These are phyloP conservation scores for Coemansia nantahalensis DNA, from an alignment of 192 early-diverging fungal genomes.

Conservation along the genomic window DNA sequence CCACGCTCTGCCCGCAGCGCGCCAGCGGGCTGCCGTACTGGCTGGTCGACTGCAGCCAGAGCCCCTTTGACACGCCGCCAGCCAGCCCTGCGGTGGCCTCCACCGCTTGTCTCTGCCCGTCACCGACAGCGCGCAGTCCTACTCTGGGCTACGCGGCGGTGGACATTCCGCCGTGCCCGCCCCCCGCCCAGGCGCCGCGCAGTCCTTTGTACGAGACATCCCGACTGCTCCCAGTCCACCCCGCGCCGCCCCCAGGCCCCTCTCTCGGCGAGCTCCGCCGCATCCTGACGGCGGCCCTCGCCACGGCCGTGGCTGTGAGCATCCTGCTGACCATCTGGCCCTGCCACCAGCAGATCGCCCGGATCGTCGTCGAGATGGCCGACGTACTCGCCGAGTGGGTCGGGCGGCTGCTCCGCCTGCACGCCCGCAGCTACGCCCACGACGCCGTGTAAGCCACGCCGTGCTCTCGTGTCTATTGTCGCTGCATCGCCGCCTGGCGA, in stretches of 20 bases:
- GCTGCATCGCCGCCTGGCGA: too few species aligned
- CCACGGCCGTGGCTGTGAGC: constrained; percentile 17
- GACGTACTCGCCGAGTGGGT: constrained; percentile 46
- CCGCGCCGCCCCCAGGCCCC: background rate
- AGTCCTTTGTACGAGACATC: constrained; percentile 8
- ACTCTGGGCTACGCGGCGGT: background rate
- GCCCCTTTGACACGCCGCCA: constrained; percentile 4
- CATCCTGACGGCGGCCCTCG: constrained; percentile 6
- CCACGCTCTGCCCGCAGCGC: constrained; percentile 7
- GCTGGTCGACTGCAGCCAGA: constrained; percentile 34
- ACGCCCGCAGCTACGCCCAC: too few species aligned
- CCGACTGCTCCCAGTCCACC: constrained; percentile 7
- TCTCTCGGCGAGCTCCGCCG: background rate
- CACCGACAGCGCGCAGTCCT: background rate
- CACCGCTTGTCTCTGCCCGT: background rate
- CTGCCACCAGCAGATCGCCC: constrained; percentile 19
- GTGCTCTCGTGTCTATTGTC: too few species aligned
- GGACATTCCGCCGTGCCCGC: constrained; percentile 11
- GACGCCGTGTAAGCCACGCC: too few species aligned
- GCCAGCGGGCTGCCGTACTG: constrained; percentile 35
- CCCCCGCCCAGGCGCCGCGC: background rate
- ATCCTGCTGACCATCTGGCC: constrained; percentile 28
- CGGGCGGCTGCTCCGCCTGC: constrained; percentile 17
- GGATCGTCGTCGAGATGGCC: constrained; percentile 24
- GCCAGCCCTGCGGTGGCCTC: too few species aligned